Conservation (phyloP, 2,329 filamentous ascomycete species). For the Pleomassaria siparia region DNA sequence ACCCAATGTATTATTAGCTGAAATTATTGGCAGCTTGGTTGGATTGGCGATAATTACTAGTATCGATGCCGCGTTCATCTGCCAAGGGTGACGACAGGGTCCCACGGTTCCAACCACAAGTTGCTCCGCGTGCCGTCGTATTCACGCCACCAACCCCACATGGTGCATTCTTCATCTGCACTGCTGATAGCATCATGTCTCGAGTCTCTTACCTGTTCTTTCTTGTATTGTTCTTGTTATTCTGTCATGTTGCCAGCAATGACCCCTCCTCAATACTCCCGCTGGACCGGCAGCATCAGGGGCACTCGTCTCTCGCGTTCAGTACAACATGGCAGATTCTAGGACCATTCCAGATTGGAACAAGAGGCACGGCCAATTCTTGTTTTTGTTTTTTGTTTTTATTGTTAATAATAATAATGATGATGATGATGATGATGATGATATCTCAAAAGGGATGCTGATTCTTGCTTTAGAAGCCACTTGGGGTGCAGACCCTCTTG, state of each 20-base stretch:
- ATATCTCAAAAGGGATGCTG: constrained; percentile 11
- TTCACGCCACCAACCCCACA: constrained; percentile 1
- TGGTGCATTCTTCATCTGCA: neutral
- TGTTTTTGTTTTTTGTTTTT: too few species aligned
- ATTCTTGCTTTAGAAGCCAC: constrained; percentile 50
- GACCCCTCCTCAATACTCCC: constrained; percentile 18
- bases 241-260: constrained; percentile 19
- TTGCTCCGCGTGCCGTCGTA: constrained; percentile 11
- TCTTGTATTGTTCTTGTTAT: constrained; percentile 11
- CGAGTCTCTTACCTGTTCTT: constrained; percentile 2
- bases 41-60: too few species aligned
- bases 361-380: constrained; percentile 51
- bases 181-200: constrained; percentile 5
- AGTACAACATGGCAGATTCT: constrained; percentile 53
- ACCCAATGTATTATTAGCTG: constrained; percentile 14
- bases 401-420: too few species aligned
- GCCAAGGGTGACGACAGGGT: constrained; percentile 5
- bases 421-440: neutral
- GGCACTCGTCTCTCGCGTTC: constrained; percentile 30
- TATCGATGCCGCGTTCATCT: constrained; percentile 5
- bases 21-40: constrained; percentile 7
- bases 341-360: constrained; percentile 61
- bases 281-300: constrained; percentile 14
- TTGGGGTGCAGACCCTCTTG: constrained; percentile 62
- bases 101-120: constrained; percentile 20